These are phyloP conservation scores for Chaetomiaceae sp. DNA, from an alignment of 2,329 filamentous ascomycete genomes.

Conservation along the genomic window DNA sequence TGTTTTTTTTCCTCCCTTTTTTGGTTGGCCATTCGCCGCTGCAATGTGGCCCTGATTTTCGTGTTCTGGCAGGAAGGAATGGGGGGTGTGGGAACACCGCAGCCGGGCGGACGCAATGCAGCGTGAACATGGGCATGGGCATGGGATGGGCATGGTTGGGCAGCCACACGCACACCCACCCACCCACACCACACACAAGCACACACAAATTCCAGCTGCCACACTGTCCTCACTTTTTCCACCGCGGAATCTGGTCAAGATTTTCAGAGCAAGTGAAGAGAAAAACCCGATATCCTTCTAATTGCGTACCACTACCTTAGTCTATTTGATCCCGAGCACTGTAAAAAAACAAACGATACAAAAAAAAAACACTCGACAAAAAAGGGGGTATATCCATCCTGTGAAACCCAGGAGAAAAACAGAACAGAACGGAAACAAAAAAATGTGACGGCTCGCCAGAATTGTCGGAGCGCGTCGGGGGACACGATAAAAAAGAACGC, in stretches of 20 bases:
- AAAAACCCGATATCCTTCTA: slow-evolving; percentile 16
- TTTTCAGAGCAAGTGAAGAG: not conserved
- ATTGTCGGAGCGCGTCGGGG: slow-evolving; percentile 14
- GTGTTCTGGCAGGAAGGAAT: too few relatives aligned
- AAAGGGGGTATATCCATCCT: slow-evolving; percentile 27
- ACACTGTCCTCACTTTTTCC: too few relatives aligned
- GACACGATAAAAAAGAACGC: slow-evolving; percentile 4
- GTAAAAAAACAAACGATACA: not conserved
- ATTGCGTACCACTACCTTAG: slow-evolving; percentile 13
- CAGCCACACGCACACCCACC: too few relatives aligned
- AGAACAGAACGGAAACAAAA: slow-evolving; percentile 14
- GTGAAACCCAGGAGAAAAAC: slow-evolving; percentile 20
- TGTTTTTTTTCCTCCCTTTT: too few relatives aligned
- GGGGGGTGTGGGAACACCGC: too few relatives aligned
- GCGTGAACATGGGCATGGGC: too few relatives aligned
- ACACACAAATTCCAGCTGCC: slow-evolving; percentile 6
- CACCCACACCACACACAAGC: too few relatives aligned
- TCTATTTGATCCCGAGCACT: slow-evolving; percentile 15
- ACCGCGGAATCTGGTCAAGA: not conserved
- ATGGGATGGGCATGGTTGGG: too few relatives aligned
- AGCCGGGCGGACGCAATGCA: too few relatives aligned
- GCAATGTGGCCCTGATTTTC: too few relatives aligned
- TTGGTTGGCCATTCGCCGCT: too few relatives aligned
- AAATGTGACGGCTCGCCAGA: slow-evolving; percentile 17
- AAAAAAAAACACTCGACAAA: slow-evolving; percentile 16